These are phyloP conservation scores for Aquilaria malaccensis DNA, from an alignment of 345 rosid genomes.

Conservation along the genomic window DNA sequence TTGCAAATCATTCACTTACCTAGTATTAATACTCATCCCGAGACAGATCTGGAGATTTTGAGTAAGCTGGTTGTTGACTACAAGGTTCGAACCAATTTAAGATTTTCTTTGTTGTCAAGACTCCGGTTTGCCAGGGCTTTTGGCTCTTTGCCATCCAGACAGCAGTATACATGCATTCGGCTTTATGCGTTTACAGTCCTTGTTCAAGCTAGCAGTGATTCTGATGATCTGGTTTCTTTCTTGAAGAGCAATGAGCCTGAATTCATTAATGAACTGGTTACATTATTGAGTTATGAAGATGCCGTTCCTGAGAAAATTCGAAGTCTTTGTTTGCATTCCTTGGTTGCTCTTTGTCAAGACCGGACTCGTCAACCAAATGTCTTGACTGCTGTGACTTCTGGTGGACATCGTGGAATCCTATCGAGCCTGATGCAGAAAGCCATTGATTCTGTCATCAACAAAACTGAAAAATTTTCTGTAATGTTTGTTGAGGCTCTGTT, in stretches of 20 bases:
- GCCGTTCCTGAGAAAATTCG: constrained; percentile 84
- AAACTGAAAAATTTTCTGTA: constrained; percentile 69
- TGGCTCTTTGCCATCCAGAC: constrained; percentile 63
- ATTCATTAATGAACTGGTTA: constrained; percentile 80
- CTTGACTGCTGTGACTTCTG: constrained; percentile 87
- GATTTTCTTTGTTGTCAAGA: constrained; percentile 79
- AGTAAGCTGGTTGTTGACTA: constrained; percentile 59
- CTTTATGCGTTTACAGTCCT: constrained; percentile 88
- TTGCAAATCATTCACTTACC: constrained; percentile 76
- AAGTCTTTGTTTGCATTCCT: constrained; percentile 61
- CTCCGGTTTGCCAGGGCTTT: constrained; percentile 91
- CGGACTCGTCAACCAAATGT: constrained; percentile 79
- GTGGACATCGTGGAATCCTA: constrained; percentile 84
- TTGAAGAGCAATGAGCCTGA: constrained; percentile 81
- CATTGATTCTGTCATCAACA: constrained; percentile 66
- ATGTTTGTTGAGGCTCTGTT: constrained; percentile 84
- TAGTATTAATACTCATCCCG: constrained; percentile 31
- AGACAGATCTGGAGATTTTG: constrained; percentile 79
- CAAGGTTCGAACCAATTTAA: constrained; percentile 70
- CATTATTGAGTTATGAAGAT: constrained; percentile 74
- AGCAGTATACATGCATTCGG: constrained; percentile 87
- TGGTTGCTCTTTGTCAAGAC: constrained; percentile 93
- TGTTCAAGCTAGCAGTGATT: constrained; percentile 77
- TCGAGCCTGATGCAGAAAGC: constrained; percentile 92
- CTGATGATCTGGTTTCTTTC: constrained; percentile 75